These are phyloP conservation scores for Amauroascus niger DNA, from an alignment of 2,329 filamentous ascomycete genomes.

Conservation along the genomic window DNA sequence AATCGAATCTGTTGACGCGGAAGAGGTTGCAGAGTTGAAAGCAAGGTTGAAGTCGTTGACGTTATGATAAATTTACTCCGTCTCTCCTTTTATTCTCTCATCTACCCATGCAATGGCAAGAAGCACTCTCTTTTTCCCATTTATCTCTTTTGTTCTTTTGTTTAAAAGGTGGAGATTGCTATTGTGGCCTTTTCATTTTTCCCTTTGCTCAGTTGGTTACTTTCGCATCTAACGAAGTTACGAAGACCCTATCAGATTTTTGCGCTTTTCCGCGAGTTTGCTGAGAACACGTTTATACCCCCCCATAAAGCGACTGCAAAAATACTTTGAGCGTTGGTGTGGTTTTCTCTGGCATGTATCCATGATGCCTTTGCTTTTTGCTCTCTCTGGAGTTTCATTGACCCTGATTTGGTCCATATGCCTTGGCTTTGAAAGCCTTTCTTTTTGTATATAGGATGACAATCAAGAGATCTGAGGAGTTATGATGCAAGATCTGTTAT, in stretches of 20 bases:
- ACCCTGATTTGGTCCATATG: background rate
- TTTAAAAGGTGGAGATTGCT: background rate
- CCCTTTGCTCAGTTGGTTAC: background rate
- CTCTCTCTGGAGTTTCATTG: background rate
- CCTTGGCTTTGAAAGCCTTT: background rate
- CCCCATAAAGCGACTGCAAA: slow-evolving; percentile 10
- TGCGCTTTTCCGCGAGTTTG: background rate
- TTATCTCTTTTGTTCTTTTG: background rate
- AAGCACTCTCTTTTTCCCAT: background rate
- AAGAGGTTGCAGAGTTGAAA: slow-evolving; percentile 14
- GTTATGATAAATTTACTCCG: background rate
- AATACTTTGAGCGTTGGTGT: slow-evolving; percentile 8
- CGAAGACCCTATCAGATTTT: slow-evolving; percentile 11
- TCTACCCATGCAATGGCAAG: no score
- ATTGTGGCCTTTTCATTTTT: background rate
- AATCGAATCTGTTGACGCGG: slow-evolving; percentile 14
- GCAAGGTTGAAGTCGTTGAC: slow-evolving; percentile 14
- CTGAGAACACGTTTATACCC: slow-evolving; percentile 7
- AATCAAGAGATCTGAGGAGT: background rate
- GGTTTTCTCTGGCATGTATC: slow-evolving; percentile 4
- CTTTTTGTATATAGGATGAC: background rate
- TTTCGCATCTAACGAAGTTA: slow-evolving; percentile 16
- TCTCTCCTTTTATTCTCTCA: background rate
- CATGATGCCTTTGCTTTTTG: background rate
- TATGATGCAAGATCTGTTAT: background rate